Base-by-base conservation (phyloP, 1,284 basidiomycete genomes). In the Fomitiporia mediterranea region DNA sequence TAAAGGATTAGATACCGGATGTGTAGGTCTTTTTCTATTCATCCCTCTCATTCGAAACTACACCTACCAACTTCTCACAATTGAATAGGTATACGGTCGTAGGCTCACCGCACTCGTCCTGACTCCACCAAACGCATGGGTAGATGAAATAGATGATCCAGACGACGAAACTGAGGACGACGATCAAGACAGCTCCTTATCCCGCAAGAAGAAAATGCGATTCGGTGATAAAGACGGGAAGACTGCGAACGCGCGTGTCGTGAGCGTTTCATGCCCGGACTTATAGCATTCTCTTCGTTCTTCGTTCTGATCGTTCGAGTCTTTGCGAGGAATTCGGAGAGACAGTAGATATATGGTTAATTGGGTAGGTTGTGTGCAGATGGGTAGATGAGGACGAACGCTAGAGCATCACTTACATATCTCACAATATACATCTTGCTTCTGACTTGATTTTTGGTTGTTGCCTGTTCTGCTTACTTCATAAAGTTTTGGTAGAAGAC, bases 1-100 rank as follows among this genome's bases (percentile, higher is more conserved):
- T 1, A 73, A 91, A 58, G 92, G 91, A 1, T 68, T 94, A 37
- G 92, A 95, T 67, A 80, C 86, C 0, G 91, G 89, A 5, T 94
- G 91, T 65, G 85, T 93, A 65, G 63, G 81, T 74, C 27, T 15
- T 30, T n/a, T 30, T 28, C 9, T 9, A 15, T 4, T n/a, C n/a
- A n/a, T n/a, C 13, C 27, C 27, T 30, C 15, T 28, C 25, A 9
- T 8, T 28, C 1, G n/a, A 28, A 15, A 34, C 13, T 13, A 6
- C 13, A 13, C 13, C 7, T 28, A 3, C 13, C 13, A 19, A 51
- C n/a, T 30, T 39, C 7, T 32, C 7, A 30, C 0, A 19, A 11
- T 38, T 46, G 34, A 25, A 35, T 37, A 76, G 82, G 70, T 76
- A 28, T 82, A 85, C 62, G 74, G 77, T 8, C 72, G 76, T 27